Evolutionary conservation across 306 rosid genomes (phyloP).

Genomic region (Corylus heterophylla): DNA sequence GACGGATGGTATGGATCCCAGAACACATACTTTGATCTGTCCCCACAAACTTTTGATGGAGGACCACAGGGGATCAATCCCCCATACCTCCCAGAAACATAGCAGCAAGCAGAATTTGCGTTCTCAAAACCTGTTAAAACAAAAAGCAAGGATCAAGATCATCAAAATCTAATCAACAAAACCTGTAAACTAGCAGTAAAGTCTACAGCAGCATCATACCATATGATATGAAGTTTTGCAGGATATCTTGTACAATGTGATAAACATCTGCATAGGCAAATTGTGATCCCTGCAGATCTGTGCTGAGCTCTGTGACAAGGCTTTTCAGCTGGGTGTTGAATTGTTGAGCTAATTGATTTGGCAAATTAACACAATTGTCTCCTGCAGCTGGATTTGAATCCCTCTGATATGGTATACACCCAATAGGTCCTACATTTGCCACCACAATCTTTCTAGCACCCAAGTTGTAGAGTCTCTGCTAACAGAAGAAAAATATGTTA

Average conservation of each 20-base stretch:
- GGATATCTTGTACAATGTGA: conserved; percentile 51
- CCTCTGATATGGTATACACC: conserved; percentile 73
- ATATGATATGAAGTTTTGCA: conserved; percentile 41
- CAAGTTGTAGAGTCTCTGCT: conserved; percentile 62
- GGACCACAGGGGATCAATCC: conserved; percentile 61
- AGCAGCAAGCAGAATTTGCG: conserved; percentile 59
- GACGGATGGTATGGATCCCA: conserved; percentile 77
- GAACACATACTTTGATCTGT: conserved; percentile 61
- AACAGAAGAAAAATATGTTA: not conserved
- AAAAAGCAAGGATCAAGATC: not conserved
- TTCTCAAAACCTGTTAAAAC: conserved; percentile 57
- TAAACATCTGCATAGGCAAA: conserved; percentile 73
- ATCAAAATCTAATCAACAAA: too few relatives aligned
- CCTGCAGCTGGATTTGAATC: conserved; percentile 54
- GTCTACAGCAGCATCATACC: conserved; percentile 31
- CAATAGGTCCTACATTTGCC: conserved; percentile 75
- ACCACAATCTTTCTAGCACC: conserved; percentile 70
- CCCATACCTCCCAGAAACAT: conserved; percentile 56
- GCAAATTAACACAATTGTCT: conserved; percentile 42
- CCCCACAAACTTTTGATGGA: conserved; percentile 50
- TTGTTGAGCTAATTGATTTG: conserved; percentile 51
- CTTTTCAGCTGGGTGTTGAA: conserved; percentile 52
- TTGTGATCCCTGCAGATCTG: conserved; percentile 38
- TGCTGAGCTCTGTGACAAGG: conserved; percentile 47
- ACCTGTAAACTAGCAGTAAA: not conserved